These are phyloP conservation scores for Rhizopogon vulgaris DNA, from an alignment of 768 basidiomycete genomes.

Conservation along the genomic window DNA sequence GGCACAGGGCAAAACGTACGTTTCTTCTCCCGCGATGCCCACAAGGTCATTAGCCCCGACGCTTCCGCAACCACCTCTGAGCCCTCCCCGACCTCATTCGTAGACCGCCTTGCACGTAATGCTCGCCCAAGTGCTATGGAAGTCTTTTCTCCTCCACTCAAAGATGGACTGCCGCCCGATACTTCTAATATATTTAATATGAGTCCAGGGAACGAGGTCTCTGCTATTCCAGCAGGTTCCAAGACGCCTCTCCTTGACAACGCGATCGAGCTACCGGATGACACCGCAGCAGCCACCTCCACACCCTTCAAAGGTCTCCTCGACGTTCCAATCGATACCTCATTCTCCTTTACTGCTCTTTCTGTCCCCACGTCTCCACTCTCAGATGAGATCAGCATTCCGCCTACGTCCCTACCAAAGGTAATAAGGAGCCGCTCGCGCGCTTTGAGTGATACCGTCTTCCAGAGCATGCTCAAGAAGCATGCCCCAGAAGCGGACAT, in stretches of 20 bases:
- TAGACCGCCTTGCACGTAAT: conserved; percentile 13
- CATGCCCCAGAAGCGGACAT: conserved; percentile 54
- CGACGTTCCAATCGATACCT: conserved; percentile 28
- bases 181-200: conserved; percentile 53
- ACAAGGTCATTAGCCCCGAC: conserved; percentile 61
- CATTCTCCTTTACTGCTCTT: conserved; percentile 42
- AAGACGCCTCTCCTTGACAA: conserved; percentile 26
- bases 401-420: conserved; percentile 20
- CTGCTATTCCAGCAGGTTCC: conserved; percentile 32
- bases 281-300: conserved; percentile 11
- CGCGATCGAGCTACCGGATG: conserved; percentile 29
- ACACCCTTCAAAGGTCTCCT: conserved; percentile 3
- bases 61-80: conserved; percentile 39
- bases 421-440: conserved; percentile 38
- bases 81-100: conserved; percentile 21
- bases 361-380: conserved; percentile 55
- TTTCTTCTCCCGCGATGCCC: conserved; percentile 68
- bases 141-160: conserved; percentile 37
- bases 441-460: conserved; percentile 58
- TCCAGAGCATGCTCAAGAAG: conserved; percentile 45
- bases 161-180: conserved; percentile 25
- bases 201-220: conserved; percentile 49
- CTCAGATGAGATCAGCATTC: conserved; percentile 30
- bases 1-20: conserved; percentile 77
- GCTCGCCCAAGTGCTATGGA: conserved; percentile 41